Evolutionary conservation across 345 rosid genomes (phyloP), one percentile per base, ranked within the genome.

Genomic region (Syzygium jambos): DNA sequence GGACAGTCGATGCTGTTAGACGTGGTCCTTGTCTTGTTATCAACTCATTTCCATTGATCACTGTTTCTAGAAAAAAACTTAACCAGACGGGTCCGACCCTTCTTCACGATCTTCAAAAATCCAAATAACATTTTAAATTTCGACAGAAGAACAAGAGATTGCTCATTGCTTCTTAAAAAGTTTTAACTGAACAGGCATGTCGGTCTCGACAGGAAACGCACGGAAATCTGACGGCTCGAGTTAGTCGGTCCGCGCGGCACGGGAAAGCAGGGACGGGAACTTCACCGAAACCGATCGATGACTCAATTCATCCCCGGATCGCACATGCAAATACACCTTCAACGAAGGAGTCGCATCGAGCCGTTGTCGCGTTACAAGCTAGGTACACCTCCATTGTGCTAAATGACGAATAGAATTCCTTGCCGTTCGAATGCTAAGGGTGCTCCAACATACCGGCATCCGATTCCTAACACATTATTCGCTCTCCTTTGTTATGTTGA

Each of bases 101-200:
- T 51, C 5, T n/a, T 13, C 4, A 1, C 0, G 1, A n/a, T 52
- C 29, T 2, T 2, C 27, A 1, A 12, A 61, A 1, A 61, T 14
- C 9, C 0, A 2, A 61, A 61, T 61, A 61, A 27, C 13, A 6
- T 6, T 61, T 61, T 30, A 61, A 61, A 3, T 61, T 61, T 11
- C 0, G 14, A 61, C 29, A 2, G 17, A 59, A 12, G 8, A 61
- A 13, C 9, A 12, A 61, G 34, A 13, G 19, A 4, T 61, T 61
- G 34, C 16, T n/a, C 2, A 17, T 13, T 61, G 9, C 4, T 61
- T 61, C 14, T 13, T 3, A 12, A 61, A 61, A 11, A 61, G 34
- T 34, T 61, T 61, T n/a, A 61, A 6, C 9, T 8, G 6, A n/a
- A n/a, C 17, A 6, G 5, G 34, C 0, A 52, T 15, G 54, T 5